Base-by-base conservation (phyloP, 2,329 filamentous ascomycete species). In the Penicillium olsonii region DNA sequence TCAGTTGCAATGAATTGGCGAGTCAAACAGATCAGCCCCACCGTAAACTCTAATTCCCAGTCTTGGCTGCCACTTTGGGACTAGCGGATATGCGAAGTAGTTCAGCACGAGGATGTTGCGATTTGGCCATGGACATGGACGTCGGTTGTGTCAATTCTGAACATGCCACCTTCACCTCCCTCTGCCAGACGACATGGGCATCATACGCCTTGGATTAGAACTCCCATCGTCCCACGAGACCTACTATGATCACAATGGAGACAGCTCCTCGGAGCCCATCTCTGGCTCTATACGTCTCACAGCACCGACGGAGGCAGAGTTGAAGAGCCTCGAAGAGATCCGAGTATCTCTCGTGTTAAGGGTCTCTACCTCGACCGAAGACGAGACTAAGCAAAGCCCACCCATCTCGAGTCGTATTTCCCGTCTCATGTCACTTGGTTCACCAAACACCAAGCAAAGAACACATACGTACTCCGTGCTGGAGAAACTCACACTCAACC, bases 191-290 rank as follows among this genome's bases (percentile, higher is more conserved):
- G 22, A 24, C 8, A 51, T 50, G 48, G 48, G n/a, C 33, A 35
- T 12, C 12, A n/a, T 41, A 37, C 48, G 20, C 9, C 26, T 47
- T 26, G 27, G 19, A 18, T 37, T 51, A 19, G 43, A 51, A 14
- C 34, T 40, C 11, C 52, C 52, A n/a, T 43, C 48, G 20, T 26
- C 35, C 9, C 49, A 55, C 27, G 45, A 50, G 9, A 38, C 52
- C 14, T 53, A 53, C 42, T 52, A 41, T 18, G 52, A 50, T 18
- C 37, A 44, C 34, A 52, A 45, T 17, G 49, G 49, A 45, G 53
- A 55, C 24, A 48, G 37, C 11, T 52, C 40, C 40, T 44, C 50
- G 11, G 42, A 43, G 14, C 53, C 53, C 8, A 41, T 55, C 14
- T 31, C 18, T 39, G 53, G 42, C n/a, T 39, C 50, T 9, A 39